phyloP scores from a whole-genome alignment of 2,329 filamentous ascomycete genomes.

The Aspergillus terreus region DNA sequence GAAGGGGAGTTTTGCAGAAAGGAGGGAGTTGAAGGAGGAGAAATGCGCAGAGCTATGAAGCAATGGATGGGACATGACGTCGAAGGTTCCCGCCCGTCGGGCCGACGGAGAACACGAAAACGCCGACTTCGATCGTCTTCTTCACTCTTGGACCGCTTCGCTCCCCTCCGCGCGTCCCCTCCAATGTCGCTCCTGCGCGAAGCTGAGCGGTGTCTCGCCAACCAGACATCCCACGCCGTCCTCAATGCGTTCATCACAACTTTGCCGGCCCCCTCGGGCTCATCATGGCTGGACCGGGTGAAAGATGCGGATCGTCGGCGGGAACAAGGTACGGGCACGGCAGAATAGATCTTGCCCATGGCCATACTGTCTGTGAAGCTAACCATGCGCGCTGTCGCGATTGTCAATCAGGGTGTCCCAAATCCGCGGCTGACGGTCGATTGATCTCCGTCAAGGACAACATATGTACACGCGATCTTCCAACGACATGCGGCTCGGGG shows the following conservation, averaged over 20 bases:
- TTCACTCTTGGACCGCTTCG: background rate
- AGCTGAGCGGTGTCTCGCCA: slow-evolving; percentile 42
- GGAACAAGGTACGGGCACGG: slow-evolving; percentile 28
- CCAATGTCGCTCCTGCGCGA: slow-evolving; percentile 44
- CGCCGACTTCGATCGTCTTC: slow-evolving; percentile 1
- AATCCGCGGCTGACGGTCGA: slow-evolving; percentile 40
- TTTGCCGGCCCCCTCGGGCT: slow-evolving; percentile 24
- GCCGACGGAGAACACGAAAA: slow-evolving; percentile 14
- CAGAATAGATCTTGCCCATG: background rate
- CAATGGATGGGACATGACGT: slow-evolving; percentile 18
- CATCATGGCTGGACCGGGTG: slow-evolving; percentile 32
- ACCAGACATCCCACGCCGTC: slow-evolving; percentile 31
- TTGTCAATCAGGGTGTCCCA: slow-evolving; percentile 26
- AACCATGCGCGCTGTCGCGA: slow-evolving; percentile 1
- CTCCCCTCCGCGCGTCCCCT: background rate
- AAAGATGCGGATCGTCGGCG: slow-evolving; percentile 35
- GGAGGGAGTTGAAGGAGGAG: background rate
- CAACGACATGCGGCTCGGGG: slow-evolving; percentile 78
- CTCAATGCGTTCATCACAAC: slow-evolving; percentile 43
- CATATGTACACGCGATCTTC: slow-evolving; percentile 61
- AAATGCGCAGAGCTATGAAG: background rate
- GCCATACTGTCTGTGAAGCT: background rate
- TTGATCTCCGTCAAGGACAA: slow-evolving; percentile 73
- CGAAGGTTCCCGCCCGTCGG: slow-evolving; percentile 14
- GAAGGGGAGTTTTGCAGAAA: background rate